Evolutionary conservation across 2,329 filamentous ascomycete genomes (phyloP), one percentile per base, ranked within the genome.

Genomic region (Calonectria leucothoes): DNA sequence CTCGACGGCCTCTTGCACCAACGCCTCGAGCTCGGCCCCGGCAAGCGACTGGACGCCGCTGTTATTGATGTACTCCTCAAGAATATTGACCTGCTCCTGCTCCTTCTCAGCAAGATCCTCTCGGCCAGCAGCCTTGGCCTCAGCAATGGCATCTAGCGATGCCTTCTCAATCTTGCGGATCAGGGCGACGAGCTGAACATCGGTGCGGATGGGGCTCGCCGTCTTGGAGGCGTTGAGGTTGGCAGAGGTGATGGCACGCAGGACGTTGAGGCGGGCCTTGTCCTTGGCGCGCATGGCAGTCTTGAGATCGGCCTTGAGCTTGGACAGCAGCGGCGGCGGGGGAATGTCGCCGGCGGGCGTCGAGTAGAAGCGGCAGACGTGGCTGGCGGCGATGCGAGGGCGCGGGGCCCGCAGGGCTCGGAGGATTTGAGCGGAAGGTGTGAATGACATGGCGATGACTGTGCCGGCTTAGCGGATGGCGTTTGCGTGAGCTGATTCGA

Each of bases 221-320:
- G 93, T 95, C 85, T 96, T 96, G 82, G 92, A 93, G 39, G 93
- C 92, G 84, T 95, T 96, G 78, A 93, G 92, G 74, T 93, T 91
- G 75, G 93, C 90, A 37, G 93, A 88, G 76, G 96, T 89, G 74
- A 96, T 86, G 49, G 88, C 84, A 77, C 94, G 93, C 63, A 96
- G 88, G 45, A 94, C 93, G 48, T 89, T 86, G 31, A 96, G 90
- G 3, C 93, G 91, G 31, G 90, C 86, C 31, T 87, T 84, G 81
- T 94, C 91, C 83, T 93, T 93, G 78, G 88, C 87, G 72, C 89
- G 89, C 92, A 94, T 93, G 63, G 92, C 91, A 12, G 87, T 84
- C 85, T 94, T 94, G 74, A 94, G 86, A 78, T 94, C 92, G 75
- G 82, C 84, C 80, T 90, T 91, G 79, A 92, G 85, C 83, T 88